A percentile compares a stretch with the other conserved stretches of the same genome.
Evolutionary conservation across 2,329 filamentous ascomycete species (phyloP).

Genomic region (Diaporthe australafricana): DNA sequence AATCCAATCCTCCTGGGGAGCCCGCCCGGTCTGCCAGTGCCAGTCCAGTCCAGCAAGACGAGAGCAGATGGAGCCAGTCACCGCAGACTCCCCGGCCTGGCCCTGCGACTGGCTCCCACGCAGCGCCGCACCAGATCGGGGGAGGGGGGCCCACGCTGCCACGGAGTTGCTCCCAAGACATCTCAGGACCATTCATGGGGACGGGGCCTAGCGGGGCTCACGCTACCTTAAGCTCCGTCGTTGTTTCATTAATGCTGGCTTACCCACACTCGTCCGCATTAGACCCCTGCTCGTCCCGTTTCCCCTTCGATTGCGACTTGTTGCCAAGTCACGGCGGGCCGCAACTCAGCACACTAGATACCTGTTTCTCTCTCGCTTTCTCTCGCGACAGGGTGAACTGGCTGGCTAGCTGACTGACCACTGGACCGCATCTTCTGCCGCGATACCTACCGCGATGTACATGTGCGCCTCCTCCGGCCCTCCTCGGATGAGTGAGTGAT

Average conservation of each 20-base stretch:
- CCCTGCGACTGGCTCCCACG: constrained; percentile 34
- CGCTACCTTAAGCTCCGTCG: constrained; percentile 39
- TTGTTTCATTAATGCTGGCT: constrained; percentile 38
- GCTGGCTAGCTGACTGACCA: not conserved
- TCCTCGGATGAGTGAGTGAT: not conserved
- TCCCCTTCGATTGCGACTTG: constrained; percentile 24
- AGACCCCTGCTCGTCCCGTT: constrained; percentile 32
- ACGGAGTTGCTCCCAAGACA: constrained; percentile 30
- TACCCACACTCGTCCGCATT: constrained; percentile 35
- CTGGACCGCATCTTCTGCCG: not conserved
- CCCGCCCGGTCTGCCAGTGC: no score
- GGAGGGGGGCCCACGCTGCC: constrained; percentile 7
- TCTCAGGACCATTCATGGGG: constrained; percentile 34
- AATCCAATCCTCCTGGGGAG: constrained; percentile 30
- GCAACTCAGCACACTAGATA: constrained; percentile 7
- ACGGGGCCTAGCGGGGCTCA: constrained; percentile 34
- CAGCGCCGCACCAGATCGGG: constrained; percentile 25
- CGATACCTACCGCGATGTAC: constrained; percentile 5
- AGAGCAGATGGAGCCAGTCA: not conserved
- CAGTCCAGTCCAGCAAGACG: not conserved
- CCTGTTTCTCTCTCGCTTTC: not conserved
- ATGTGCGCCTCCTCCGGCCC: not conserved
- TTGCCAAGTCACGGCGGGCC: constrained; percentile 29
- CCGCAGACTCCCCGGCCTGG: constrained; percentile 23
- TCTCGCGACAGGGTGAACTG: not conserved